Conservation (phyloP, 257 asterid genomes). For the Haberlea rhodopensis region DNA sequence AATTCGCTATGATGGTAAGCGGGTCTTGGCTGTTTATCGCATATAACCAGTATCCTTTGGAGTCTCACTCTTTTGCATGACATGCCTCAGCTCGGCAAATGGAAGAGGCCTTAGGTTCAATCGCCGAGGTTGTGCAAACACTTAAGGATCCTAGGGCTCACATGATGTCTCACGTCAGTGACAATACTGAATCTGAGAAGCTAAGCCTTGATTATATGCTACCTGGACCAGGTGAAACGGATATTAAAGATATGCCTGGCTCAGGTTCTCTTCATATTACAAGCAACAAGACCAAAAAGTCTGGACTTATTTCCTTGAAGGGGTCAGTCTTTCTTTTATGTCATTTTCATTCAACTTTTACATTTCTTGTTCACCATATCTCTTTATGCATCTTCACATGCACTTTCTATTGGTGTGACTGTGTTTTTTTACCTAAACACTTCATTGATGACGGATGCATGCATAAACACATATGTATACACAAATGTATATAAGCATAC, state of each 20-base stretch:
- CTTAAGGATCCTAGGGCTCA: constrained; percentile 74
- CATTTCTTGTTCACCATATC: no score
- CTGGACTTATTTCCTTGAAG: background rate
- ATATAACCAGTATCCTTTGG: constrained; percentile 18
- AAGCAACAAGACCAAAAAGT: background rate
- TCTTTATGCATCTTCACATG: background rate
- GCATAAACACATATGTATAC: background rate
- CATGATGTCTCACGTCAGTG: constrained; percentile 47
- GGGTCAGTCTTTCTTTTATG: background rate
- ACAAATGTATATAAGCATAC: background rate
- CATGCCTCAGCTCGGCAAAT: constrained; percentile 81
- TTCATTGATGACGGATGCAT: no score
- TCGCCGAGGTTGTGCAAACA: constrained; percentile 84
- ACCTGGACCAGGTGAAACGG: constrained; percentile 54
- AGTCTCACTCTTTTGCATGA: constrained; percentile 21
- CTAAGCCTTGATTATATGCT: background rate
- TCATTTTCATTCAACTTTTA: no score
- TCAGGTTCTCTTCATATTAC: background rate
- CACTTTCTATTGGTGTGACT: background rate
- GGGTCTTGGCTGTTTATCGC: constrained; percentile 11
- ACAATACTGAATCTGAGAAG: constrained; percentile 30
- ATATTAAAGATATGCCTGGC: constrained; percentile 42
- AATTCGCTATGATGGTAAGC: constrained; percentile 87
- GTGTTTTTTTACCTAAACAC: background rate
- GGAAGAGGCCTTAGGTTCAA: constrained; percentile 82